Conservation (phyloP, 2,329 filamentous ascomycete genomes). For the Colletotrichum sp. region DNA sequence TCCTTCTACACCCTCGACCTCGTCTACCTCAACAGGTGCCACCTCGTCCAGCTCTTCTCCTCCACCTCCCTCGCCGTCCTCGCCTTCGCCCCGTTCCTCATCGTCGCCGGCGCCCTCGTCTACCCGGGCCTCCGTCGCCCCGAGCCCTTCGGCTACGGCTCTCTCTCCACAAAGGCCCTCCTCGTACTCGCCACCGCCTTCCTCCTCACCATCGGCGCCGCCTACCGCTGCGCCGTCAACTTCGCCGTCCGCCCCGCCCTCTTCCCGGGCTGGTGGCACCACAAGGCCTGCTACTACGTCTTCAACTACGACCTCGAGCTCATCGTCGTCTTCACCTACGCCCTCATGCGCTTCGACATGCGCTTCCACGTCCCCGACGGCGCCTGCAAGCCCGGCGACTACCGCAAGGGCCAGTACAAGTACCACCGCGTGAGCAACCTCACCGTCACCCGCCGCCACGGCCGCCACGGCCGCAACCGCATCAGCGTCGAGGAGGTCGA, state of each 20-base stretch:
- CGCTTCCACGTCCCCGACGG: conserved; percentile 71
- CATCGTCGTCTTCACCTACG: conserved; percentile 70
- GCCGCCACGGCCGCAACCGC: neutral
- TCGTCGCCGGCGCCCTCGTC: conserved; percentile 49
- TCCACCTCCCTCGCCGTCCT: conserved; percentile 68
- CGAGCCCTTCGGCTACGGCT: conserved; percentile 64
- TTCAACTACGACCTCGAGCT: conserved; percentile 82
- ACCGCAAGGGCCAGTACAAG: conserved; percentile 30
- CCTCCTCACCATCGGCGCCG: conserved; percentile 72
- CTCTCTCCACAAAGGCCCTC: conserved; percentile 68
- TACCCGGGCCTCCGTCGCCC: conserved; percentile 44
- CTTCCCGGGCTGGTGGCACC: conserved; percentile 71
- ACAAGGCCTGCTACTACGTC: conserved; percentile 76
- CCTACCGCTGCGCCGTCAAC: conserved; percentile 67
- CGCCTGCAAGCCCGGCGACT: conserved; percentile 62
- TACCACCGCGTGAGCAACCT: conserved; percentile 16
- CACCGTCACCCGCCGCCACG: neutral
- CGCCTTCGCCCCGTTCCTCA: conserved; percentile 66
- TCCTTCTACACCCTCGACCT: conserved; percentile 69
- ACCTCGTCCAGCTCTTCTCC: conserved; percentile 69
- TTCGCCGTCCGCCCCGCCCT: conserved; percentile 54
- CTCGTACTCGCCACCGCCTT: conserved; percentile 65
- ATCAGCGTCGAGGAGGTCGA: conserved; percentile 26
- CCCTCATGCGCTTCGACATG: conserved; percentile 72
- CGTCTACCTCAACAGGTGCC: conserved; percentile 55